Evolutionary conservation across 495 filamentous ascomycete species (phyloP).

Genomic region (Talaromyces borbonicus): DNA sequence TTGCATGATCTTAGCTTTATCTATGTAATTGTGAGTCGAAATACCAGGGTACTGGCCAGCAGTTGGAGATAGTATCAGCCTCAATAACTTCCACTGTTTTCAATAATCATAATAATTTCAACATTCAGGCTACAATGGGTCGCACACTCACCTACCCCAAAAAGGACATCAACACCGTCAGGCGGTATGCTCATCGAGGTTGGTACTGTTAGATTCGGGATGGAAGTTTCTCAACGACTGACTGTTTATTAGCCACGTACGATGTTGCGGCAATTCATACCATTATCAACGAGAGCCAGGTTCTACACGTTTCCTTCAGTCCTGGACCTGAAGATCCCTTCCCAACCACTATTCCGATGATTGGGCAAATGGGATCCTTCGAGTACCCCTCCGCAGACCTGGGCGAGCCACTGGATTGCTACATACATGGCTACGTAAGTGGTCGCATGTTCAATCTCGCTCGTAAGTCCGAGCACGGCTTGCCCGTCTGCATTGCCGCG

Average conservation of each 20-base stretch:
- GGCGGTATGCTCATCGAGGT: slow-evolving; percentile 62
- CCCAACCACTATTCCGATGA: slow-evolving; percentile 76
- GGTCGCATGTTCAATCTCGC: slow-evolving; percentile 66
- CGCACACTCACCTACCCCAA: slow-evolving; percentile 58
- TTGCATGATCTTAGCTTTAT: too few relatives aligned
- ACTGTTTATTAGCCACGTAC: slow-evolving; percentile 54
- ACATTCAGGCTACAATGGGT: slow-evolving; percentile 38
- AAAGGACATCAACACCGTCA: slow-evolving; percentile 57
- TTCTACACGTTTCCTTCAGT: slow-evolving; percentile 80
- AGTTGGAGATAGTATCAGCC: too few relatives aligned
- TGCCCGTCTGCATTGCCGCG: slow-evolving; percentile 56
- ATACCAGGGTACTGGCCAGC: too few relatives aligned
- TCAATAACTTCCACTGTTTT: too few relatives aligned
- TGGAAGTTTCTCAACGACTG: not conserved
- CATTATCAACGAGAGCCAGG: slow-evolving; percentile 66
- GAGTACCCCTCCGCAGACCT: slow-evolving; percentile 49
- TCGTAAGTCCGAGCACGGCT: slow-evolving; percentile 40
- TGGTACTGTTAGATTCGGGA: slow-evolving; percentile 9
- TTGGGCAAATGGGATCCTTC: slow-evolving; percentile 73
- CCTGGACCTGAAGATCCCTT: slow-evolving; percentile 53
- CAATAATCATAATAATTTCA: too few relatives aligned
- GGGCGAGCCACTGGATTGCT: slow-evolving; percentile 62
- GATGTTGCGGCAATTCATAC: slow-evolving; percentile 65
- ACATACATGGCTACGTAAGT: slow-evolving; percentile 82
- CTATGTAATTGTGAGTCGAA: too few relatives aligned